These are phyloP conservation scores for Starmerella powellii DNA, from an alignment of 805 yeast genomes.

Conservation along the genomic window DNA sequence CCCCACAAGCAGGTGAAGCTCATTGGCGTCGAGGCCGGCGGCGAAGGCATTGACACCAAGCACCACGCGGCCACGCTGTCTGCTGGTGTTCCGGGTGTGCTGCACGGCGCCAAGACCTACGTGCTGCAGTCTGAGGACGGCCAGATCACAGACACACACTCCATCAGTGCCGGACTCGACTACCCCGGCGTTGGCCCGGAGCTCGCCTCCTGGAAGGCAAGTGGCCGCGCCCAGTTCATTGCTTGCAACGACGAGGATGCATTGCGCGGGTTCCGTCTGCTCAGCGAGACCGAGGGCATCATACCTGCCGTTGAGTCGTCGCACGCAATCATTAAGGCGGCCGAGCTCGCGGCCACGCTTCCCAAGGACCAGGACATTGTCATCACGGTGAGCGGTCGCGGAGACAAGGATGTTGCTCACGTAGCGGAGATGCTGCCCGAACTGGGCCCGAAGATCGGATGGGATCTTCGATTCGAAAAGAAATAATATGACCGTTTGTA, in stretches of 20 bases:
- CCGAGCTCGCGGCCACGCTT: constrained; percentile 76
- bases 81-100: constrained; percentile 93
- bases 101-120: constrained; percentile 94
- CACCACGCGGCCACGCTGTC: constrained; percentile 89
- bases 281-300: constrained; percentile 92
- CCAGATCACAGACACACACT: constrained; percentile 94
- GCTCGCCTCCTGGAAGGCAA: constrained; percentile 85
- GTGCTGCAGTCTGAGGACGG: constrained; percentile 88
- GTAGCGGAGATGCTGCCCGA: constrained; percentile 89
- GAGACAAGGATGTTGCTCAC: constrained; percentile 96
- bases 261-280: constrained; percentile 70
- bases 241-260: constrained; percentile 97
- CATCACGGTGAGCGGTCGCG: constrained; percentile 92
- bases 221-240: constrained; percentile 79
- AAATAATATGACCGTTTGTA: not conserved
- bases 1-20: constrained; percentile 63
- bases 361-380: constrained; percentile 66
- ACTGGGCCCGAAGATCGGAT: constrained; percentile 80
- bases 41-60: constrained; percentile 85
- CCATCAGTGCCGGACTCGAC: constrained; percentile 96
- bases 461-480: constrained; percentile 75
- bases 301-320: constrained; percentile 97
- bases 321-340: constrained; percentile 89
- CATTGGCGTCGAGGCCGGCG: constrained; percentile 97
- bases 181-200: constrained; percentile 99